Conservation (phyloP, 2,329 filamentous ascomycete genomes). For the Cladosporium halotolerans region DNA sequence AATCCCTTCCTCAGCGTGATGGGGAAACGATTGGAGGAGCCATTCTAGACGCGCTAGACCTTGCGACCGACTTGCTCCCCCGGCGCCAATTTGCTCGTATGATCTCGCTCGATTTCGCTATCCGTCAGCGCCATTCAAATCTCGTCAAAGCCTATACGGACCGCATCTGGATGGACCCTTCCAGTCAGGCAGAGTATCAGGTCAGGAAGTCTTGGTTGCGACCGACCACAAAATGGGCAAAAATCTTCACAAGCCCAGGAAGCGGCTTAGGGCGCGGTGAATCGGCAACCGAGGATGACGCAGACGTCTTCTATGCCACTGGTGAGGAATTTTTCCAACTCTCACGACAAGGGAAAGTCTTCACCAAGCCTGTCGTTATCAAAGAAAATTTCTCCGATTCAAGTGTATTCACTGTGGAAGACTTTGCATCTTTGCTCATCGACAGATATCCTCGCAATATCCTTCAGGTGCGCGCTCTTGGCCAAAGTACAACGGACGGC, state of each 20-base stretch:
- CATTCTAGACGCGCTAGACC: not conserved
- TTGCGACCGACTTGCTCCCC: not conserved
- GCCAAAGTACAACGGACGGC: not conserved
- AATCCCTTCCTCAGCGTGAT: not conserved
- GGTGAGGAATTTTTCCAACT: not conserved
- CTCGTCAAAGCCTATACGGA: not conserved
- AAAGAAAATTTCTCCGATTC: conserved; percentile 13
- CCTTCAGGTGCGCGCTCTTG: not conserved
- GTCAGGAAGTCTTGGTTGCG: conserved; percentile 1
- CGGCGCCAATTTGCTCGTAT: not conserved
- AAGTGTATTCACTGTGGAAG: conserved; percentile 8
- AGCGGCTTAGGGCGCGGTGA: not conserved
- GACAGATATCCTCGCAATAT: not conserved
- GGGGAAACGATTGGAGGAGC: not conserved
- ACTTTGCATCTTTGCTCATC: not conserved
- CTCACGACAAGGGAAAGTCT: not conserved
- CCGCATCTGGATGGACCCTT: not conserved
- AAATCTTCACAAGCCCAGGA: not conserved
- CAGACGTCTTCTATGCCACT: not conserved
- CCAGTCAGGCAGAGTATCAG: not conserved
- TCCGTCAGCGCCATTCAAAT: not conserved
- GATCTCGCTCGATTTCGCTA: not conserved
- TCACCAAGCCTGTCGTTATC: conserved; percentile 12
- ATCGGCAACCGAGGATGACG: not conserved
- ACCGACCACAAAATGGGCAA: not conserved